Percentiles rank a stretch among this genome's conserved stretches.
phyloP scores from a whole-genome alignment of 176 grass and related monocot genomes.

The Musa schizocarpa region DNA sequence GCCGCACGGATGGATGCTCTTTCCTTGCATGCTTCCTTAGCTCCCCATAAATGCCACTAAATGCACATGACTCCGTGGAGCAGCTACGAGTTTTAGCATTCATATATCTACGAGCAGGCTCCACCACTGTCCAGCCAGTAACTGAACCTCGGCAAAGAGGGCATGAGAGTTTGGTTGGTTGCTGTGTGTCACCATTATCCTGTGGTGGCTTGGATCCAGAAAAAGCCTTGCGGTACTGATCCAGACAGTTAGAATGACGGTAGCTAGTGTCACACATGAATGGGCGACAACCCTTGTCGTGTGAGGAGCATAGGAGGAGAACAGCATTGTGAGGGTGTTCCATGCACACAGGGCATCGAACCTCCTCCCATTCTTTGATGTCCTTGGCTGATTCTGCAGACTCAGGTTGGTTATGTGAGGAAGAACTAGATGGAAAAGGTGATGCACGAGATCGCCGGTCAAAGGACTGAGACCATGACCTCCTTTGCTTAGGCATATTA shows the following conservation, averaged over 20 bases:
- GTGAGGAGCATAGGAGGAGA: slow-evolving; percentile 58
- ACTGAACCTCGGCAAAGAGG: slow-evolving; percentile 61
- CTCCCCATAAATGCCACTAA: slow-evolving; percentile 50
- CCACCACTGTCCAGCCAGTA: slow-evolving; percentile 43
- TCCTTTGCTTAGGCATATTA: slow-evolving; percentile 72
- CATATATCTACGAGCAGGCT: slow-evolving; percentile 46
- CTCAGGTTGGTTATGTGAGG: slow-evolving; percentile 18
- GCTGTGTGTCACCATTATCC: slow-evolving; percentile 32
- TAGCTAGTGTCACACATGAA: slow-evolving; percentile 70
- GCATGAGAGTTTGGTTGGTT: slow-evolving; percentile 31
- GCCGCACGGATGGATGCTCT: slow-evolving; percentile 42
- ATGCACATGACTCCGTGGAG: slow-evolving; percentile 53
- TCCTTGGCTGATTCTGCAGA: slow-evolving; percentile 25
- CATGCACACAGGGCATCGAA: slow-evolving; percentile 73
- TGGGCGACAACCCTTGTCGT: slow-evolving; percentile 65
- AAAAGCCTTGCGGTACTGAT: slow-evolving; percentile 56
- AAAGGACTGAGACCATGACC: slow-evolving; percentile 23
- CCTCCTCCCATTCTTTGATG: slow-evolving; percentile 55
- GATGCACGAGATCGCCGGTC: slow-evolving; percentile 22
- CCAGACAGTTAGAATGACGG: slow-evolving; percentile 62
- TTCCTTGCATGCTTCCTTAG: slow-evolving; percentile 66
- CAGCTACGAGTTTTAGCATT: slow-evolving; percentile 50
- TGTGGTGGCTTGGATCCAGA: slow-evolving; percentile 24
- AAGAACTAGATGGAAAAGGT: background rate
- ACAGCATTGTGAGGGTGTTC: slow-evolving; percentile 80